A percentile compares a stretch with the other conserved stretches of the same genome.
Conservation (phyloP, 2,329 filamentous ascomycete genomes). For the Nigrospora oryzae region DNA sequence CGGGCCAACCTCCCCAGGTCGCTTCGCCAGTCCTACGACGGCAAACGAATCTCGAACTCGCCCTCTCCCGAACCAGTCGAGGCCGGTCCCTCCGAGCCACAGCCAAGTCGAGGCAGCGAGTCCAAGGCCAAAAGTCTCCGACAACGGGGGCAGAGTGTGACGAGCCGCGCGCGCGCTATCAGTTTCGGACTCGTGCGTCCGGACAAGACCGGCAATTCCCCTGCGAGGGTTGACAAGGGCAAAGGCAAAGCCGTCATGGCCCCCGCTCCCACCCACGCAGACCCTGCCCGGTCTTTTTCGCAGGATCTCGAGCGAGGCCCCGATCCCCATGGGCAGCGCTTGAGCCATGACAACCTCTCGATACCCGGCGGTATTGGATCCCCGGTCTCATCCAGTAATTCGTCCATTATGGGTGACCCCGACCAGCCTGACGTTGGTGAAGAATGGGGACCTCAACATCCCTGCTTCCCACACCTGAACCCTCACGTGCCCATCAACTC, state of each 20-base stretch:
- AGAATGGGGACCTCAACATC: constrained; percentile 88
- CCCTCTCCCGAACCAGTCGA: constrained; percentile 11
- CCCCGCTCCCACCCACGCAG: constrained; percentile 21
- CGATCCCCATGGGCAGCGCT: constrained; percentile 31
- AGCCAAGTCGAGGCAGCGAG: constrained; percentile 9
- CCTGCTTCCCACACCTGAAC: constrained; percentile 89
- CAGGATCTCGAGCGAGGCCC: constrained; percentile 48
- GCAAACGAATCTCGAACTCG: constrained; percentile 28
- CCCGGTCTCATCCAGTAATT: constrained; percentile 46
- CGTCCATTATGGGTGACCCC: constrained; percentile 53
- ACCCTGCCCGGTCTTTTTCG: constrained; percentile 28
- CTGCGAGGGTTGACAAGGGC: constrained; percentile 34
- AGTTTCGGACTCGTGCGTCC: constrained; percentile 20
- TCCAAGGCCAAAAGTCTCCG: constrained; percentile 12
- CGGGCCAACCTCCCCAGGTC: constrained; percentile 46
- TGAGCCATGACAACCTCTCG: constrained; percentile 35
- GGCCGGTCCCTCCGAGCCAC: constrained; percentile 14
- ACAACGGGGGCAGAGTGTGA: constrained; percentile 20
- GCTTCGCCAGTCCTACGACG: constrained; percentile 45
- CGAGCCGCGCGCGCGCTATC: constrained; percentile 15
- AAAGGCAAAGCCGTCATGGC: constrained; percentile 42
- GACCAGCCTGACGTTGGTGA: constrained; percentile 61
- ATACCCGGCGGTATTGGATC: constrained; percentile 44
- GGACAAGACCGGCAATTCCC: constrained; percentile 9
- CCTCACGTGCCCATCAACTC: constrained; percentile 78